phyloP scores from a whole-genome alignment of 2,329 filamentous ascomycete species.

The Neofusicoccum ribis region DNA sequence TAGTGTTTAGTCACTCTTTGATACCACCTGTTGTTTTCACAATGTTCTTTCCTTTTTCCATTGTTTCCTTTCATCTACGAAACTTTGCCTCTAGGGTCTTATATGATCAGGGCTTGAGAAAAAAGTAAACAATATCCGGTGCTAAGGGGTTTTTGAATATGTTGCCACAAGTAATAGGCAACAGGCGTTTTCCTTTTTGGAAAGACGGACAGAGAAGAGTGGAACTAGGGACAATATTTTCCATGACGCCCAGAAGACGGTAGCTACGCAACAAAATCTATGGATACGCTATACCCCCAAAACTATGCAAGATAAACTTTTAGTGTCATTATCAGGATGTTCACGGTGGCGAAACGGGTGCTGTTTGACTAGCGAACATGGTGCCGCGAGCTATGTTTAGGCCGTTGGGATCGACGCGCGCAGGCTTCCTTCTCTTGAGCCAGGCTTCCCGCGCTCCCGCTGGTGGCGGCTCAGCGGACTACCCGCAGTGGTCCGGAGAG shows the following conservation, averaged over 20 bases:
- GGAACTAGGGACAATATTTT: constrained; percentile 7
- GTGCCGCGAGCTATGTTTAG: not conserved
- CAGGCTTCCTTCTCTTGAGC: too few relatives aligned
- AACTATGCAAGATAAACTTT: not conserved
- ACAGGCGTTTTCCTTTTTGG: constrained; percentile 4
- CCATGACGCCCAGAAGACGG: constrained; percentile 16
- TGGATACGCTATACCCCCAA: constrained; percentile 14
- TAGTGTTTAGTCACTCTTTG: constrained; percentile 15
- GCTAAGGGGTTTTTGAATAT: not conserved
- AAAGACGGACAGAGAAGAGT: constrained; percentile 5
- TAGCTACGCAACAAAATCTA: constrained; percentile 15
- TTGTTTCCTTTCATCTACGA: not conserved
- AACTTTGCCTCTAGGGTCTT: not conserved
- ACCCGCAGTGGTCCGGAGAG: not conserved
- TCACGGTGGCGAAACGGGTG: not conserved
- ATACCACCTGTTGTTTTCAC: constrained; percentile 1
- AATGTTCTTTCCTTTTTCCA: not conserved
- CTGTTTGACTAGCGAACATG: not conserved
- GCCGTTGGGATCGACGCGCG: not conserved
- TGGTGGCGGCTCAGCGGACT: not conserved
- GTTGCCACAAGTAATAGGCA: not conserved
- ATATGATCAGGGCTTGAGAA: not conserved
- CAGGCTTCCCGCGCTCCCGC: not conserved
- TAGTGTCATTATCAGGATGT: not conserved
- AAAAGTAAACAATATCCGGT: not conserved